Conservation (phyloP, 1,284 basidiomycete species). For the Schizophyllum commune region DNA sequence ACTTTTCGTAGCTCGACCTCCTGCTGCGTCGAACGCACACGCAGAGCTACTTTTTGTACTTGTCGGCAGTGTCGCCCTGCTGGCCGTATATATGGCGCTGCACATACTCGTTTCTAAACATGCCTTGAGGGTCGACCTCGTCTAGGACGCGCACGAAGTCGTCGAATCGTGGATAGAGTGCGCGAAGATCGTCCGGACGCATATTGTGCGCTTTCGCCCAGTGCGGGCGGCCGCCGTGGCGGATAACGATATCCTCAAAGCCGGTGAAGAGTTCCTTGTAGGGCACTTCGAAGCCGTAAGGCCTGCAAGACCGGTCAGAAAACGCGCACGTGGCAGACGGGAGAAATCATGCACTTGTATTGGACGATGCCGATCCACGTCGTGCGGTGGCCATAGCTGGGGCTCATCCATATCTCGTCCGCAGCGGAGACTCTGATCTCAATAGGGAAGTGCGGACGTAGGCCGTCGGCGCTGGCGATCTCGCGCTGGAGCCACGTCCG, state of each 20-base stretch:
- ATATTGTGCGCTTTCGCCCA: slow-evolving; percentile 95
- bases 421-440: slow-evolving; percentile 86
- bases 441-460: slow-evolving; percentile 88
- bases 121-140: slow-evolving; percentile 71
- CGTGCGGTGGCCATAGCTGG: slow-evolving; percentile 74
- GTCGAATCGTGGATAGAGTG: slow-evolving; percentile 78
- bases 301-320: slow-evolving; percentile 39
- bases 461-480: slow-evolving; percentile 57
- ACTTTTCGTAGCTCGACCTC: neutral
- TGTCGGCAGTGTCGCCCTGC: neutral
- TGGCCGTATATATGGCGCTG: slow-evolving; percentile 40
- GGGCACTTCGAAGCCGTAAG: slow-evolving; percentile 84
- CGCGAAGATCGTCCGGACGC: slow-evolving; percentile 56
- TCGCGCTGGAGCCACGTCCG: slow-evolving; percentile 72
- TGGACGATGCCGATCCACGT: slow-evolving; percentile 95
- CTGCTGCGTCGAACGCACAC: no score
- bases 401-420: slow-evolving; percentile 95
- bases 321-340: neutral
- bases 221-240: slow-evolving; percentile 83
- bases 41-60: neutral
- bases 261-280: slow-evolving; percentile 77
- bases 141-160: slow-evolving; percentile 71
- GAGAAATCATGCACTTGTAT: slow-evolving; percentile 66
- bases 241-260: slow-evolving; percentile 73
- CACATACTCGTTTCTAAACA: slow-evolving; percentile 79